Conservation (phyloP, 352 stramenopile genomes). For the Phytophthora kernoviae region DNA sequence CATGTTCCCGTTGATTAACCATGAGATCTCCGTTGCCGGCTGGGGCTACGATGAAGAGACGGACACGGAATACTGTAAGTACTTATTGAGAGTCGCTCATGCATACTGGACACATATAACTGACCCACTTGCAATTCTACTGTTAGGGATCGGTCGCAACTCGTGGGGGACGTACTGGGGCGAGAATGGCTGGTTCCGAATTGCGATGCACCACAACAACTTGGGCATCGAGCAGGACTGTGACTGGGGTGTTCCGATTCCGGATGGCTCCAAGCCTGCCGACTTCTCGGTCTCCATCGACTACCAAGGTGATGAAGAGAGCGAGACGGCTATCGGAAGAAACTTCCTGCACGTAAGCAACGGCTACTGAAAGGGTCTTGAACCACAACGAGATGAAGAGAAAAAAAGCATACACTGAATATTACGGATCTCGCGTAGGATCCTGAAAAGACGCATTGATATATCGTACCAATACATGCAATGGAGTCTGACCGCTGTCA, state of each 20-base stretch:
- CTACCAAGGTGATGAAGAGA: constrained; percentile 26
- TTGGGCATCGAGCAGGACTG: constrained; percentile 89
- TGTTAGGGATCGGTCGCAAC: constrained; percentile 88
- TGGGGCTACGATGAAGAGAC: constrained; percentile 89
- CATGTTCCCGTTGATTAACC: constrained; percentile 85
- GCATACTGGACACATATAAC: background rate
- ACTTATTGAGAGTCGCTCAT: background rate
- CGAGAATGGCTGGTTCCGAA: constrained; percentile 93
- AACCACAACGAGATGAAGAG: background rate
- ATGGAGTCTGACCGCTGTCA: constrained; percentile 48
- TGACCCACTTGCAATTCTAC: constrained; percentile 3
- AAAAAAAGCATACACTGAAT: constrained; percentile 4
- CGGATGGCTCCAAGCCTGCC: constrained; percentile 73
- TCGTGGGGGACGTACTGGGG: constrained; percentile 94
- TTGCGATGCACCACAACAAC: constrained; percentile 91
- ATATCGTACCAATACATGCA: constrained; percentile 1
- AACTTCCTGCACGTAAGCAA: constrained; percentile 25
- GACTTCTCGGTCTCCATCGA: constrained; percentile 43
- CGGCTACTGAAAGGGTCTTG: constrained; percentile 9
- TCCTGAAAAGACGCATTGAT: constrained; percentile 22
- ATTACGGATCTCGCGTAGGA: too few relatives aligned
- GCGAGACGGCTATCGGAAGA: constrained; percentile 4
- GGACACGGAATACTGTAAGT: constrained; percentile 89
- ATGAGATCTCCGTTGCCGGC: constrained; percentile 90
- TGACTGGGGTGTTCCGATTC: constrained; percentile 88